Conservation (phyloP, 208 protist species). For the Crithidia sp. region DNA sequence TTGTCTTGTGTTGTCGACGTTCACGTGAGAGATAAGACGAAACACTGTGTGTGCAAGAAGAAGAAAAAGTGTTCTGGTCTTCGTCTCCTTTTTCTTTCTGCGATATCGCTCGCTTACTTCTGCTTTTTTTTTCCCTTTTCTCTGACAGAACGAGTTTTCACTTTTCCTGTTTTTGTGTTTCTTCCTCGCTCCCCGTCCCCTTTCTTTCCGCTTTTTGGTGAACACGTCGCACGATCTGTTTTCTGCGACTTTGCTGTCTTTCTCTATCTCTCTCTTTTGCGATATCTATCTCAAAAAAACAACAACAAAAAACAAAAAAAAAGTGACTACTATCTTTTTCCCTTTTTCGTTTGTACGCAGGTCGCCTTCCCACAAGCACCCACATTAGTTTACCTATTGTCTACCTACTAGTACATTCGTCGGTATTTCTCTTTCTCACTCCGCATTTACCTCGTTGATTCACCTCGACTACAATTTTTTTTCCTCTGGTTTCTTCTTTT, state of each 20-base stretch:
- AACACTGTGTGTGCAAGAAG: background rate
- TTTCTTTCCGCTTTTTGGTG: background rate
- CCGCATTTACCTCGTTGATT: background rate
- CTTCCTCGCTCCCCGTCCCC: slow-evolving; percentile 14
- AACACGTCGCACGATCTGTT: background rate
- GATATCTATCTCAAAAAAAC: too few relatives aligned
- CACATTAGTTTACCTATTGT: too few relatives aligned
- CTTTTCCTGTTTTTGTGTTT: slow-evolving; percentile 14
- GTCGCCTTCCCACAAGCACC: background rate
- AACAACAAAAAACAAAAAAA: too few relatives aligned
- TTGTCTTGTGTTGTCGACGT: too few relatives aligned
- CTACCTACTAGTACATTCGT: too few relatives aligned
- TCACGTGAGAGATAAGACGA: too few relatives aligned
- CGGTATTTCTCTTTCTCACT: too few relatives aligned
- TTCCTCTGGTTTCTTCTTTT: too few relatives aligned
- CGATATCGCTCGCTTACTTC: background rate
- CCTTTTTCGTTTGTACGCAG: background rate
- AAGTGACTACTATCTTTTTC: background rate
- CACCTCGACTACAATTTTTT: background rate
- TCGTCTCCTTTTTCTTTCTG: slow-evolving; percentile 20
- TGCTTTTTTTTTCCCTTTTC: background rate
- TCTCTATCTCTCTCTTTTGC: too few relatives aligned
- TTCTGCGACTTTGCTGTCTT: background rate
- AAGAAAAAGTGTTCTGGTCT: slow-evolving; percentile 5
- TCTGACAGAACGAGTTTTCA: background rate